phyloP scores from a whole-genome alignment of 345 rosid species.

The Luvunga scandens region DNA sequence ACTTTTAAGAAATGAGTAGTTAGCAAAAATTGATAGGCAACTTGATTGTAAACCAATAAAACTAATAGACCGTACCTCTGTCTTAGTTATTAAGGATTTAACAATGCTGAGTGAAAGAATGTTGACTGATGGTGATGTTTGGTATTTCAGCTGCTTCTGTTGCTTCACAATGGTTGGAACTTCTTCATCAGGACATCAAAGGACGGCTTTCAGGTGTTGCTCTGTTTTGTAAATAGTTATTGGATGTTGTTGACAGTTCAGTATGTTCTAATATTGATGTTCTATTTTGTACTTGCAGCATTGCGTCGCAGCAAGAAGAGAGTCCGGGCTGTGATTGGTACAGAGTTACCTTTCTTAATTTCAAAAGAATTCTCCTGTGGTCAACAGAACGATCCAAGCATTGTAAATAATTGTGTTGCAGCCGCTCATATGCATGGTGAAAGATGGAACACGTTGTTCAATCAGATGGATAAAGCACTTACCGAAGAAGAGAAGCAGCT shows the following conservation, averaged over 20 bases:
- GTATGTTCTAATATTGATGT: not conserved
- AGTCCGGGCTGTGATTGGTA: conserved; percentile 65
- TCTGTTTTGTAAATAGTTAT: not conserved
- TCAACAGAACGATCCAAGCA: conserved; percentile 35
- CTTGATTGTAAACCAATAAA: not conserved
- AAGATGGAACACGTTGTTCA: conserved; percentile 69
- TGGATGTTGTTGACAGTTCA: not conserved
- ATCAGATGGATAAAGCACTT: conserved; percentile 74
- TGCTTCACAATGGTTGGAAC: conserved; percentile 94
- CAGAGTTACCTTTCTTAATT: conserved; percentile 77
- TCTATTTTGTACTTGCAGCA: conserved; percentile 46
- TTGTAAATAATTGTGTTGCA: conserved; percentile 27
- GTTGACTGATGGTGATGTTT: conserved; percentile 23
- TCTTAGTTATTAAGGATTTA: conserved; percentile 18
- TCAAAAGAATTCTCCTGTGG: conserved; percentile 61
- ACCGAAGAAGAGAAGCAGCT: conserved; percentile 78
- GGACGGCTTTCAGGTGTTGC: conserved; percentile 81
- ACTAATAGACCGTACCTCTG: not conserved
- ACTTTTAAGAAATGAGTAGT: not conserved
- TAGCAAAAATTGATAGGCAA: not conserved
- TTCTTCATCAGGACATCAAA: conserved; percentile 87
- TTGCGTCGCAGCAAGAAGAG: conserved; percentile 86
- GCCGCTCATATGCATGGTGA: conserved; percentile 50
- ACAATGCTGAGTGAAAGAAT: conserved; percentile 21
- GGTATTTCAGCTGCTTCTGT: conserved; percentile 76